Base-by-base conservation (phyloP, 768 basidiomycete species). In the Sporobolomyces pararoseus region DNA sequence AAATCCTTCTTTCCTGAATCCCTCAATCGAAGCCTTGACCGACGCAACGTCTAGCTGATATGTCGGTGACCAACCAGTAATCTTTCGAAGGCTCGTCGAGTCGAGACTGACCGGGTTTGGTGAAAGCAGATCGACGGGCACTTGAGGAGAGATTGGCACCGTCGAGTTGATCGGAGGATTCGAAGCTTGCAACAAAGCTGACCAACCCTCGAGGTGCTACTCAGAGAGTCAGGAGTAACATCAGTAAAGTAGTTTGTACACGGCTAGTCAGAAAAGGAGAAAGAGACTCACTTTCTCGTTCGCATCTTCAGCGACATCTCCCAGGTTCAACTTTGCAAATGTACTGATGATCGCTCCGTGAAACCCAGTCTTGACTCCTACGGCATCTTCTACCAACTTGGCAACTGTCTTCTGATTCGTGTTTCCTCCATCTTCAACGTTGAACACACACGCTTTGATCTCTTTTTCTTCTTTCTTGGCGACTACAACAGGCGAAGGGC, bases 301-400 rank as follows among this genome's bases (percentile, higher is more conserved):
- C 9, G 64, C 75, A 50, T 71, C 69, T 59, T 72, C 73, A 17
- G 62, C 47, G 12, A 74, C 73, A 6, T 74, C 73, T 4, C 14
- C 16, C 51, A 76, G 52, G 51, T 76, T 74, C 46, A 76, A 13
- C 63, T 70, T 68, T 17, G 75, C 75, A 16, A 76, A 72, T 4
- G 65, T 52, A 21, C 57, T 61, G 23, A 73, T 65, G 58, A 76
- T 49, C 51, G 57, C 25, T 0, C 73, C 70, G 27, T 68, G 71
- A 55, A 66, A 76, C 23, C 73, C 75, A 4, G 63, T 68, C 52
- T 70, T 66, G 34, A 76, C 68, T 9, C 70, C 73, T 17, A 74
- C 54, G 2, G 55, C 64, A 19, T 70, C 59, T 34, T 65, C 68
- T 10, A 74, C 44, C 25, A 72, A 12, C 12, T 44, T 49, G 14